These are phyloP conservation scores for Austroboletus eburneus DNA, from an alignment of 768 basidiomycete species.

Conservation along the genomic window DNA sequence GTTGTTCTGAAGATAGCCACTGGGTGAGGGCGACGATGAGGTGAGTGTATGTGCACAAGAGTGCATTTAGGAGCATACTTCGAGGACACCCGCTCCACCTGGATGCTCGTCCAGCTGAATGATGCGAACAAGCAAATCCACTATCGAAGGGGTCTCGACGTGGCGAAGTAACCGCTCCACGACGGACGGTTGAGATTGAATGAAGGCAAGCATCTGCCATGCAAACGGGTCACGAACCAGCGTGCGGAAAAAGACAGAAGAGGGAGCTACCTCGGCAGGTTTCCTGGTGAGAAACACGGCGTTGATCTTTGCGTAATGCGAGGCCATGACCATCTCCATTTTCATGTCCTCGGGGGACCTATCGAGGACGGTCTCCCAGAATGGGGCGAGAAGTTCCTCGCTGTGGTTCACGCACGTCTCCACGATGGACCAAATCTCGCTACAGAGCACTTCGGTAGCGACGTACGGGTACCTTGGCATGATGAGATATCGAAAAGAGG, in stretches of 20 bases:
- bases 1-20: slow-evolving; percentile 85
- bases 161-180: slow-evolving; percentile 80
- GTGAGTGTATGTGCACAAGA: slow-evolving; percentile 28
- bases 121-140: slow-evolving; percentile 87
- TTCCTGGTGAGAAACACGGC: slow-evolving; percentile 84
- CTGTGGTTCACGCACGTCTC: slow-evolving; percentile 78
- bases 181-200: slow-evolving; percentile 75
- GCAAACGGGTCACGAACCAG: slow-evolving; percentile 12
- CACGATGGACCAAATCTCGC: slow-evolving; percentile 93
- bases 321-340: slow-evolving; percentile 79
- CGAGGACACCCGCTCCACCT: slow-evolving; percentile 76
- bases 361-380: slow-evolving; percentile 89
- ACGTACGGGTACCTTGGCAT: slow-evolving; percentile 78
- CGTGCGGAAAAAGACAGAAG: slow-evolving; percentile 11
- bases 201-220: slow-evolving; percentile 85
- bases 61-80: slow-evolving; percentile 56
- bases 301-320: slow-evolving; percentile 94
- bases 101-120: slow-evolving; percentile 86
- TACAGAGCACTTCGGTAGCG: slow-evolving; percentile 91
- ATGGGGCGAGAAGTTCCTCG: slow-evolving; percentile 71
- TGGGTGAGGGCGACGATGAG: slow-evolving; percentile 37
- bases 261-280: slow-evolving; percentile 65
- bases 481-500: slow-evolving; percentile 3
- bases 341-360: slow-evolving; percentile 82
- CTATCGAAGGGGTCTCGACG: slow-evolving; percentile 85